Conservation (phyloP, 345 rosid genomes). For the Citrus unshiu region DNA sequence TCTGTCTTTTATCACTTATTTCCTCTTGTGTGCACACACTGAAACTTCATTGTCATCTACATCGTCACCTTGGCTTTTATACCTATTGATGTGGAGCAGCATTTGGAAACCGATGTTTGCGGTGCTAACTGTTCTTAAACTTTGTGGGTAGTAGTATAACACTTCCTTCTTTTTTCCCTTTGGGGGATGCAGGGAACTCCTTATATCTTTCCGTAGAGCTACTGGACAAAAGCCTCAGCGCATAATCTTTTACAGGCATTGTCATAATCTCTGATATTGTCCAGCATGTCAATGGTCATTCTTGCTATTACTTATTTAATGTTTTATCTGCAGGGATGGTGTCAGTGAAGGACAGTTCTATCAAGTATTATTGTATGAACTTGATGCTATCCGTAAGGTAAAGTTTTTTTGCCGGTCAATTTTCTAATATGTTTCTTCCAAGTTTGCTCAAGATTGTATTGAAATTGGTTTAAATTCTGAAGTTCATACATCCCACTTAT, state of each 20-base stretch:
- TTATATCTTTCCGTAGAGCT: conserved; percentile 88
- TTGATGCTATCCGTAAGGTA: conserved; percentile 98
- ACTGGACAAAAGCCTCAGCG: conserved; percentile 95
- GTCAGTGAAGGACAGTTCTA: conserved; percentile 98
- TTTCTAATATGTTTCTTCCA: neutral
- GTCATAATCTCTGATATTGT: neutral
- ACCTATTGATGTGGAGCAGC: neutral
- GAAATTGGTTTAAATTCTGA: neutral
- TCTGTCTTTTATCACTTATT: neutral
- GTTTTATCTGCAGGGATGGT: conserved; percentile 64
- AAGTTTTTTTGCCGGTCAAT: neutral
- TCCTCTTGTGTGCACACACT: neutral
- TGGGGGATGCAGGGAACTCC: conserved; percentile 64
- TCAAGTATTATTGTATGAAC: conserved; percentile 88
- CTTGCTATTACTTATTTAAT: neutral
- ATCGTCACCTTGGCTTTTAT: neutral
- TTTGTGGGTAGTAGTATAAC: neutral
- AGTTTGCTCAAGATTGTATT: neutral
- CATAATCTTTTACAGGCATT: conserved; percentile 89
- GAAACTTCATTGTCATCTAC: no score
- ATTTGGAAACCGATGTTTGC: neutral
- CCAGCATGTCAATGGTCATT: neutral
- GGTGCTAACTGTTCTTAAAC: neutral
- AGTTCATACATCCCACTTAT: neutral
- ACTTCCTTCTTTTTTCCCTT: neutral